Evolutionary conservation across 164 flowering plant species (phyloP), one percentile per base, ranked within the genome.

Genomic region (Santalum album): DNA sequence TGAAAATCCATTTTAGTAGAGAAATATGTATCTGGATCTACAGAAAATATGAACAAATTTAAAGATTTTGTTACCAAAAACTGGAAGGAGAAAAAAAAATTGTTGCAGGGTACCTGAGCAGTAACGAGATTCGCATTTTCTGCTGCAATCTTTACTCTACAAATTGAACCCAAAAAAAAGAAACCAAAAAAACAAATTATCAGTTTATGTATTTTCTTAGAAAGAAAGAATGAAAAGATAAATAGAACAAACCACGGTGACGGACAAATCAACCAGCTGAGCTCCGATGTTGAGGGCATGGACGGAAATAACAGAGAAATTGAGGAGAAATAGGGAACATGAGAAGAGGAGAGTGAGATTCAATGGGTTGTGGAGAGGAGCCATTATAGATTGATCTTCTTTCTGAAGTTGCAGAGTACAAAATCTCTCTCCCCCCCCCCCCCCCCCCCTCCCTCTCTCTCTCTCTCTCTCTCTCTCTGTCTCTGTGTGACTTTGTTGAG

Each of bases 41-140:
- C 4, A 29, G 9, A 29, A 29, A 29, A 29, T 29, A 3, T 9
- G 9, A 29, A 36, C 27, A 43, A 49, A 6, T 9, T 18, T 7
- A 6, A 44, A 6, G 5, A 27, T 14, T 2, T 4, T 17, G 11
- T 12, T 2, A 12, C n/a, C 0, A 51, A 19, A 21, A 2, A 32
- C 35, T 26, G 1, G 7, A 25, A 46, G 23, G 1, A 47, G 5
- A 18, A 20, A 45, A 27, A 12, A 1, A 48, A 15, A 1, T 3
- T 7, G 9, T 9, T 7, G 45, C 21, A 6, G n/a, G 15, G 4
- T 73, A 90, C 97, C 90, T 66, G 83, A 63, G 64, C 97, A 90
- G 47, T 74, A 84, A 18, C 74, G 77, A 7, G 97, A 90, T 66
- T 90, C 97, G 58, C 97, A 90, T 71, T 70, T 81, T 44, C 79